A percentile compares a stretch with the other conserved stretches of the same genome.
Conservation (phyloP, 805 yeast species). For the Yarrowia osloensis region DNA sequence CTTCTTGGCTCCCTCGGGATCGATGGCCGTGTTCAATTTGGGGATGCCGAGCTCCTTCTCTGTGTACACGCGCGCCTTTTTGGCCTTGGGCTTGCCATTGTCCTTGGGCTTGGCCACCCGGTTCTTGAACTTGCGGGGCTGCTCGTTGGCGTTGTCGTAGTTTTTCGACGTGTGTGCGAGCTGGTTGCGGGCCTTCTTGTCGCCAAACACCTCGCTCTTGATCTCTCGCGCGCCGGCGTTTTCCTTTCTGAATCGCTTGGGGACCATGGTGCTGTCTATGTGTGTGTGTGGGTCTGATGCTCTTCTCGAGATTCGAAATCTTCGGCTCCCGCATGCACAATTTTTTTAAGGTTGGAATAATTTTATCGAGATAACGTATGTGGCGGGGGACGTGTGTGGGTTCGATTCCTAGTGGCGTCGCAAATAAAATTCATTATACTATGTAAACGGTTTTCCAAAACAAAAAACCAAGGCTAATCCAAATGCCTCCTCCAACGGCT, state of each 20-base stretch:
- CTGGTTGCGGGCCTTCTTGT: conserved; percentile 37
- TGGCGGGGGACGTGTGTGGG: not conserved
- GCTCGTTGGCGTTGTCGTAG: conserved; percentile 32
- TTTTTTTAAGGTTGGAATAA: conserved; percentile 10
- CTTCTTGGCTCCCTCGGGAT: conserved; percentile 76
- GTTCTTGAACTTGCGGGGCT: conserved; percentile 31
- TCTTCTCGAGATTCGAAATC: not conserved
- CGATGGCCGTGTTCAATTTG: conserved; percentile 73
- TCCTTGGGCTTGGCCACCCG: conserved; percentile 33
- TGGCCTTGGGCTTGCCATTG: conserved; percentile 34
- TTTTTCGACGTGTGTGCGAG: conserved; percentile 34
- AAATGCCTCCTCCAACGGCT: no score
- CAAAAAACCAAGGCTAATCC: not conserved
- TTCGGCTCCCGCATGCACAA: not conserved
- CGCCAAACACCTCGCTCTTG: conserved; percentile 42
- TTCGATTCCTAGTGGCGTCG: not conserved
- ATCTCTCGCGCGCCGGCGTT: conserved; percentile 15
- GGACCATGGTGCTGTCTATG: not conserved
- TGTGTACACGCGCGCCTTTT: conserved; percentile 48
- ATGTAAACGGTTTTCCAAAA: not conserved
- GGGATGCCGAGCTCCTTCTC: conserved; percentile 84
- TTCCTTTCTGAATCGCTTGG: conserved; percentile 15
- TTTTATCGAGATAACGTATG: conserved; percentile 1
- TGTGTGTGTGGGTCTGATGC: not conserved
- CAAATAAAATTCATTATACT: not conserved